These are phyloP conservation scores for Lomentospora prolificans DNA, from an alignment of 2,329 filamentous ascomycete genomes.

Conservation along the genomic window DNA sequence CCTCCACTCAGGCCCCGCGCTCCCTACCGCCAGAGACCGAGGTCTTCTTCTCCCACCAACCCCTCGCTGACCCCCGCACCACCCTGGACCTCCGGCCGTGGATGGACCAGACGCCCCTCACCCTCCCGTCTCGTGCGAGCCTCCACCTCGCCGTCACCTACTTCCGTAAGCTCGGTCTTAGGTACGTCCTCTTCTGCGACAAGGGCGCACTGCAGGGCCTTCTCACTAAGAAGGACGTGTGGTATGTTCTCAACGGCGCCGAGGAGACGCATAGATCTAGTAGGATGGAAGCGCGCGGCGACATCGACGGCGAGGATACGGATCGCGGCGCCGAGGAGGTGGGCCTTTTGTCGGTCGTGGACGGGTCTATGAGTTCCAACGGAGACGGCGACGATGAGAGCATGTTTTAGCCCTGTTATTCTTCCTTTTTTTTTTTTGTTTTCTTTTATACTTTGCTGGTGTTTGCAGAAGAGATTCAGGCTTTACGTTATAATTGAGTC, in stretches of 20 bases:
- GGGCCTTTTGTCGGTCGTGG: constrained; percentile 5
- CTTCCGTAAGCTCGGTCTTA: constrained; percentile 87
- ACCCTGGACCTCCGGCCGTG: constrained; percentile 86
- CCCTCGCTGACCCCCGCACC: constrained; percentile 64
- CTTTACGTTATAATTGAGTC: too few relatives aligned
- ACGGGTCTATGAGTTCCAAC: constrained; percentile 5
- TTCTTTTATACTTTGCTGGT: neutral
- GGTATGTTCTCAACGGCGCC: constrained; percentile 78
- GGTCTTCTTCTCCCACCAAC: constrained; percentile 75
- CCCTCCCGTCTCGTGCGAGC: constrained; percentile 64
- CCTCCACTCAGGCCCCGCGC: constrained; percentile 43
- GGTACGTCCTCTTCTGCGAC: constrained; percentile 83
- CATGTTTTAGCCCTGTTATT: constrained; percentile 1
- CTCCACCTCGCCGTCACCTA: constrained; percentile 83
- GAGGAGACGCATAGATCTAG: constrained; percentile 46
- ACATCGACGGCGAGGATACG: constrained; percentile 2
- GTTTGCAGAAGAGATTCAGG: neutral
- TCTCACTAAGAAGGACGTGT: constrained; percentile 95
- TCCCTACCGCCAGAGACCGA: constrained; percentile 62
- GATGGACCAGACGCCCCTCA: constrained; percentile 99
- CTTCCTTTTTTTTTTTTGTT: neutral
- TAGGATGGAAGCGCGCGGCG: constrained; percentile 15
- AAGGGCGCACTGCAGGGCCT: constrained; percentile 73
- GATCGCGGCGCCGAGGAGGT: constrained; percentile 8
- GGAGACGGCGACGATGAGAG: constrained; percentile 1